Conservation (phyloP, 1,284 basidiomycete species). For the Schizophyllum amplum region DNA sequence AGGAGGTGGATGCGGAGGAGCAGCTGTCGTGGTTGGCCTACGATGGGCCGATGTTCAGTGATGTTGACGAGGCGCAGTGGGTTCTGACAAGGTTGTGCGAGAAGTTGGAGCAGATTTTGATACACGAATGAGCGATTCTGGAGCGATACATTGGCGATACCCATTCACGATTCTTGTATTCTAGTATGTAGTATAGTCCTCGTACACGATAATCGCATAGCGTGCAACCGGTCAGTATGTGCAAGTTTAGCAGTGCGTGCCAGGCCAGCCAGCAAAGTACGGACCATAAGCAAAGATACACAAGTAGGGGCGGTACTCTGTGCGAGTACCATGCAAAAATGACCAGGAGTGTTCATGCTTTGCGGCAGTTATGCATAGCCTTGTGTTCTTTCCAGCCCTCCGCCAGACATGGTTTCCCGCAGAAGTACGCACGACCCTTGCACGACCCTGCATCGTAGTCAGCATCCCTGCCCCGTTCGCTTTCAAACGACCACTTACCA, state of each 20-base stretch:
- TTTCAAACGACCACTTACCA: conserved; percentile 15
- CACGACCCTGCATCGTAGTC: conserved; percentile 14
- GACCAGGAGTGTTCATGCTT: too few species aligned
- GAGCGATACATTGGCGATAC: too few species aligned
- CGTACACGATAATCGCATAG: too few species aligned
- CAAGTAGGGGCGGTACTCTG: too few species aligned
- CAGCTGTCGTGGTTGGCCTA: conserved; percentile 28
- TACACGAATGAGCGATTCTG: too few species aligned
- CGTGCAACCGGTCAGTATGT: too few species aligned
- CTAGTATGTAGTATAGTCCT: too few species aligned
- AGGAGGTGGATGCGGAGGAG: conserved; percentile 9
- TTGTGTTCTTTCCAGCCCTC: conserved; percentile 23
- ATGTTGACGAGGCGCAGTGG: conserved; percentile 28
- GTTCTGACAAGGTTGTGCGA: conserved; percentile 25
- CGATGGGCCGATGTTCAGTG: conserved; percentile 29
- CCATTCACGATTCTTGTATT: too few species aligned
- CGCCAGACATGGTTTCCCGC: conserved; percentile 17
- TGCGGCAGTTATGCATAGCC: conserved; percentile 16
- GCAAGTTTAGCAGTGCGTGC: too few species aligned
- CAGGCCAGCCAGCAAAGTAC: too few species aligned
- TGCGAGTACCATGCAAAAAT: too few species aligned
- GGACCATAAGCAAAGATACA: too few species aligned
- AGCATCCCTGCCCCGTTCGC: conserved; percentile 1
- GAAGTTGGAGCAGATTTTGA: conserved; percentile 23
- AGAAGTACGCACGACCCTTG: conserved; percentile 19